These are phyloP conservation scores for Petrea volubilis DNA, from an alignment of 257 asterid genomes.

Conservation along the genomic window DNA sequence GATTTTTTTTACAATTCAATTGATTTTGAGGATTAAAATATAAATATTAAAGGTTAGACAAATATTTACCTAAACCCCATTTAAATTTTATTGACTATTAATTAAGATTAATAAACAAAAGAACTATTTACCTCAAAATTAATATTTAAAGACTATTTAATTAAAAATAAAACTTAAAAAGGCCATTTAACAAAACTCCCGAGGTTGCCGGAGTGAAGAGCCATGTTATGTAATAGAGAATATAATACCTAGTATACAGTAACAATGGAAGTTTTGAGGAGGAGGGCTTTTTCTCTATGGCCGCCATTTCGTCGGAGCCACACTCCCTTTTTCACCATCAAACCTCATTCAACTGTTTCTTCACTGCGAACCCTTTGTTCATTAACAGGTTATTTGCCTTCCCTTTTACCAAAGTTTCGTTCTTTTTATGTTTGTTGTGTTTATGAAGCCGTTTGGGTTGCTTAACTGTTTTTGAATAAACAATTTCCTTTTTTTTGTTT, in stretches of 20 bases:
- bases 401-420: background rate
- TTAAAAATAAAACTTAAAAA: too few relatives aligned
- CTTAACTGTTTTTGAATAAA: background rate
- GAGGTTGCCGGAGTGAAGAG: background rate
- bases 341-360: conserved; percentile 8
- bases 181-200: too few relatives aligned
- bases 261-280: conserved; percentile 21
- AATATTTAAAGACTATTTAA: too few relatives aligned
- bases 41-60: too few relatives aligned
- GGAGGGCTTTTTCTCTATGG: conserved; percentile 26
- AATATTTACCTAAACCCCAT: too few relatives aligned
- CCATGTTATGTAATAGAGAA: background rate
- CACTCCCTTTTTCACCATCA: conserved; percentile 6
- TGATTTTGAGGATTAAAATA: too few relatives aligned
- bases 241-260: background rate
- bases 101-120: too few relatives aligned
- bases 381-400: conserved; percentile 25
- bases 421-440: background rate
- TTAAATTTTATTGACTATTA: too few relatives aligned
- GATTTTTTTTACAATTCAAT: too few relatives aligned
- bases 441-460: background rate
- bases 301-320: conserved; percentile 19
- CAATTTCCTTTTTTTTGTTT: background rate
- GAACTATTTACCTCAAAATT: too few relatives aligned
- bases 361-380: conserved; percentile 21